A percentile compares a stretch with the other conserved stretches of the same genome.
phyloP scores from a whole-genome alignment of 352 stramenopile genomes.

The Thalassiosira sp. region DNA sequence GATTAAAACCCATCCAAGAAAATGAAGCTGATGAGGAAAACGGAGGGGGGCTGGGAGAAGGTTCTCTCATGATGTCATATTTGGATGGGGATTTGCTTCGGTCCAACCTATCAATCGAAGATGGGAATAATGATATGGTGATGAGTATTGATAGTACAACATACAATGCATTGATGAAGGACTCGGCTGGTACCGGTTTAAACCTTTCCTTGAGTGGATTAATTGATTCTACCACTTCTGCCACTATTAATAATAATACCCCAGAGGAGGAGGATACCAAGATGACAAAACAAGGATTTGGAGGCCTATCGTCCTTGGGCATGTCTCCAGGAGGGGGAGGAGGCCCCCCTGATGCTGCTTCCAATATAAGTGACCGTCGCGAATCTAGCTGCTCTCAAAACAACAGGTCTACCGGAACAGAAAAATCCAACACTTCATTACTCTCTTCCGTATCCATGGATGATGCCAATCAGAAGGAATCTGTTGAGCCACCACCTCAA shows the following conservation, averaged over 20 bases:
- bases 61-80: not conserved
- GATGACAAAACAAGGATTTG: no score
- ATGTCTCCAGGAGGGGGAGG: no score
- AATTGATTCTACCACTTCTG: not conserved
- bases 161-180: conserved; percentile 11
- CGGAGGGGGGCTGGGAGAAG: not conserved
- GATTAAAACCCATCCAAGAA: not conserved
- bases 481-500: no score
- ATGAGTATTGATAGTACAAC: conserved; percentile 30
- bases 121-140: conserved; percentile 16
- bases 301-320: no score
- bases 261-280: not conserved
- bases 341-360: no score
- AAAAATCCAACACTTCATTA: no score
- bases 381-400: no score
- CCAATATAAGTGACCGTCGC: no score
- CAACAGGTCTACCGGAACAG: no score
- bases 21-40: conserved; percentile 1
- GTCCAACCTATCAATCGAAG: not conserved
- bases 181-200: not conserved
- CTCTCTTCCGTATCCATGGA: no score
- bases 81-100: not conserved
- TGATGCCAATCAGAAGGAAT: no score
- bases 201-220: conserved; percentile 9
- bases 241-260: not conserved